Evolutionary conservation across 2,329 filamentous ascomycete genomes (phyloP).

Genomic region (Scedosporium dehoogii): DNA sequence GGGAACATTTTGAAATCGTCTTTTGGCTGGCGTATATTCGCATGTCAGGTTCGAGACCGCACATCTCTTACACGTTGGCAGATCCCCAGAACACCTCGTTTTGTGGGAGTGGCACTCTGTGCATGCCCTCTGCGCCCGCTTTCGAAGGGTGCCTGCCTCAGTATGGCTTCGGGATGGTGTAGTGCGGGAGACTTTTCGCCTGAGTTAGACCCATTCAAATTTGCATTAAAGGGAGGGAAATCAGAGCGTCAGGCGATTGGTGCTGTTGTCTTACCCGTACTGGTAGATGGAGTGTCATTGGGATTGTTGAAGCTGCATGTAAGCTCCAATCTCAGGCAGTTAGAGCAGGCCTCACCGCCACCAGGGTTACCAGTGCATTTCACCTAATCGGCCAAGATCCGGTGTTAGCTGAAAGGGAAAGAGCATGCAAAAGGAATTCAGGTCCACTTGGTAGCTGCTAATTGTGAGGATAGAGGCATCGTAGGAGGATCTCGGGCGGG

Average conservation of each 20-base stretch:
- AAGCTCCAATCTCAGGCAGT: slow-evolving; percentile 26
- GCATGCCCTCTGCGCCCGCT: slow-evolving; percentile 31
- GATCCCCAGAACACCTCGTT: slow-evolving; percentile 31
- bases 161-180: slow-evolving; percentile 29
- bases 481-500: neutral
- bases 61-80: slow-evolving; percentile 29
- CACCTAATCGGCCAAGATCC: slow-evolving; percentile 19
- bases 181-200: slow-evolving; percentile 16
- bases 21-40: slow-evolving; percentile 28
- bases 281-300: slow-evolving; percentile 2
- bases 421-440: too few species aligned
- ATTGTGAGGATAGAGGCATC: too few species aligned
- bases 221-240: neutral
- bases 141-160: slow-evolving; percentile 30
- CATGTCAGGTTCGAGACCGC: slow-evolving; percentile 22
- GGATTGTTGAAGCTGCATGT: slow-evolving; percentile 22
- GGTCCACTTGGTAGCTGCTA: too few species aligned
- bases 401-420: slow-evolving; percentile 4
- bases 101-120: slow-evolving; percentile 31
- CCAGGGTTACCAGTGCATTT: slow-evolving; percentile 29
- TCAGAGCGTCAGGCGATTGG: neutral
- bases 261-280: slow-evolving; percentile 8
- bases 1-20: slow-evolving; percentile 25
- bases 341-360: slow-evolving; percentile 22
- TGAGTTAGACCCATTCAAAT: neutral